Base-by-base conservation (phyloP, 331 rosid species). In the Pyracantha coccinea region DNA sequence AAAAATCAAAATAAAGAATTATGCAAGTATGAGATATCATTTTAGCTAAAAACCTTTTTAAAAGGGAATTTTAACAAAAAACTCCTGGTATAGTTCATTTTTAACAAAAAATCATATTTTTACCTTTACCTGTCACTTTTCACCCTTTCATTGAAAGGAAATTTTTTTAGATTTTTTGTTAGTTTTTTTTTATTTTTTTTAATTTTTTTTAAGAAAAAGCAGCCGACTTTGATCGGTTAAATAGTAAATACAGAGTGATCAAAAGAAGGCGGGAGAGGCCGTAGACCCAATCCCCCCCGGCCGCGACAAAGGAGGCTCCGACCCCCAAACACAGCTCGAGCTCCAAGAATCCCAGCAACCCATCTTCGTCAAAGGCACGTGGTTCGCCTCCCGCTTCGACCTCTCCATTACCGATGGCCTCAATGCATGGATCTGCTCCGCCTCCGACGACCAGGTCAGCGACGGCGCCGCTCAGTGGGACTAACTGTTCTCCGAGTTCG, bases 381-480 rank as follows among this genome's bases (percentile, higher is more conserved):
- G 96, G 96, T 83, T 77, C 57, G 69, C 55, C 15, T 63, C 84
- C 41, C 90, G 74, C 71, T 94, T 94, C 72, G 76, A 87, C 68
- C 94, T 94, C 77, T 77, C 88, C 77, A 77, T 94, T 73, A 86
- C 96, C 72, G 93, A 91, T 21, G 95, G 89, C 68, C 81, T 41
- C 81, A 45, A 85, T 53, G 88, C 95, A 62, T 94, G 97, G 97
- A 33, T 84, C 66, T 88, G 90, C 89, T 75, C 79, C 59, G 86
- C 92, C 15, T 80, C 91, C 60, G 91, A 87, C 71, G 95, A 92
- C 23, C 91, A 89, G 24, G 93, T 94, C 47, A 80, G 78, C 9
- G 87, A 78, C 65, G 92, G 96, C 14, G 96, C 96, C 23, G 81
- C 86, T 62, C 96, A 88, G 81, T 94, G 99, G 96, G 99, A 94